phyloP scores from a whole-genome alignment of 2,329 filamentous ascomycete genomes.

The Sphaerulina vaccinii region DNA sequence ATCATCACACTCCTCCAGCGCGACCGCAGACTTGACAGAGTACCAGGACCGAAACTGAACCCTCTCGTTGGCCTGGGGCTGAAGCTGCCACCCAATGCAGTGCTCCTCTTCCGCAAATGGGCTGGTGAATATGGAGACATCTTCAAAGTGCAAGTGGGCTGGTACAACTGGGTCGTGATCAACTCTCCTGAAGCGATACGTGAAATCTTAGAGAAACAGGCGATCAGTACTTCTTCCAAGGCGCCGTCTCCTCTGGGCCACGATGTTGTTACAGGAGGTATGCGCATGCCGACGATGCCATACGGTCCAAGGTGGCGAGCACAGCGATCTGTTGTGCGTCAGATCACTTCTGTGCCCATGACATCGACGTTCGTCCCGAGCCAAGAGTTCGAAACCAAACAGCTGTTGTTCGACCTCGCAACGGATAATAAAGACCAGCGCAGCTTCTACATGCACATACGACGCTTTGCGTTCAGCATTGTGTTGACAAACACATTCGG shows the following conservation, averaged over 20 bases:
- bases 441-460: not conserved
- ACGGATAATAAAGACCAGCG: not conserved
- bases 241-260: not conserved
- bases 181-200: conserved; percentile 1
- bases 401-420: not conserved
- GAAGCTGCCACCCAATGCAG: not conserved
- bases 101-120: conserved; percentile 1
- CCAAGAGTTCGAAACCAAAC: conserved; percentile 1
- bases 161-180: conserved; percentile 3
- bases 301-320: not conserved
- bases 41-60: not conserved
- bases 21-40: not conserved
- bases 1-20: not conserved
- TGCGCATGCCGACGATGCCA: not conserved
- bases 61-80: not conserved
- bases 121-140: not conserved
- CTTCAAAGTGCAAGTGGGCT: not conserved
- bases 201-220: conserved; percentile 5
- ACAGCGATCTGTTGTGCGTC: not conserved
- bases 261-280: not conserved
- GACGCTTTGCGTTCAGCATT: not conserved
- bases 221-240: not conserved
- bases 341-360: not conserved
- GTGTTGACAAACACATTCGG: conserved; percentile 1
- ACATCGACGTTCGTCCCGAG: not conserved